Evolutionary conservation across 768 basidiomycete genomes (phyloP), one percentile per base, ranked within the genome.

Genomic region (Xerocomus spinulosus): DNA sequence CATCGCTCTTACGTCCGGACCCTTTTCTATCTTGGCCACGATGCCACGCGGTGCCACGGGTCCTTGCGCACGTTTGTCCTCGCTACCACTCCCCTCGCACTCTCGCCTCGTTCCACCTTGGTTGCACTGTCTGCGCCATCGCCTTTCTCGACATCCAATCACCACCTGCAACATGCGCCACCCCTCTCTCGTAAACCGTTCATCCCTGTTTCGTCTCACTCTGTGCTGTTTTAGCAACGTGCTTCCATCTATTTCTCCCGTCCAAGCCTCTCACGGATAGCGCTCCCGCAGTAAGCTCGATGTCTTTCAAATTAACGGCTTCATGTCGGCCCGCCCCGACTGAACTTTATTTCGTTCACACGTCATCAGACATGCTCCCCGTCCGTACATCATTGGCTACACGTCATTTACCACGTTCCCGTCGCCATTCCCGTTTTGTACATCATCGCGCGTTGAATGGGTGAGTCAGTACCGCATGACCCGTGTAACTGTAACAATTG

Each of bases 41-140:
- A 55, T 51, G 50, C 47, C 46, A 48, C 18, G 53, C 62, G 64
- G 67, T 67, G 67, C 42, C 67, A 62, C 37, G 65, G 67, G 65
- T 67, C 67, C 52, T 46, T 14, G 62, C 67, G 67, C 65, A 67
- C 65, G 65, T 67, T 68, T 60, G 65, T 60, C 53, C 54, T 42
- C 50, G 33, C 56, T 49, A 42, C 53, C 52, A 56, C 52, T 60
- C 49, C 39, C 39, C 25, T 5, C 44, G 39, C 24, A 44, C 54
- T 45, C 38, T 44, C 34, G 38, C 36, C 12, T 44, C 35, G 44
- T 36, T 46, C 42, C 26, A 25, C 33, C 18, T 48, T 23, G 39
- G 50, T 56, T 37, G 42, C 49, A 40, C 46, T 47, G 38, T 25
- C 26, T 35, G 39, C 42, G 36, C 48, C 29, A 45, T 49, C 40